Base-by-base conservation (phyloP, 257 asterid species). In the Anisodus tanguticus region DNA sequence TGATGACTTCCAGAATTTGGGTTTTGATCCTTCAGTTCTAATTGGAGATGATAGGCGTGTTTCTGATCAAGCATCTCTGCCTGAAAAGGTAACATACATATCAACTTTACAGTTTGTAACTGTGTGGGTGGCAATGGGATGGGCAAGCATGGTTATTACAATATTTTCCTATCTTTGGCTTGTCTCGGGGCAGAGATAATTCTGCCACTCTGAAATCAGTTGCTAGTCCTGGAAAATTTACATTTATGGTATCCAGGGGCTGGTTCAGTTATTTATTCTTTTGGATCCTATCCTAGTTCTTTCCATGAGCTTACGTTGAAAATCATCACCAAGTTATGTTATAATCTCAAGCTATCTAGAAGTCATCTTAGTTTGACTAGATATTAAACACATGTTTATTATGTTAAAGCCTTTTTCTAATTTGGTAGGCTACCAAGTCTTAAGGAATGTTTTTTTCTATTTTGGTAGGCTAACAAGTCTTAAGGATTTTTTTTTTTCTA, bases 101-200 rank as follows among this genome's bases (percentile, higher is more conserved):
- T 54, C 59, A 12, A 16, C 12, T 81, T 11, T 12, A 5, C 45
- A 69, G 4, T 31, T 8, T 54, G 59, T 11, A 10, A 54, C 16
- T 54, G 59, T 54, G 43, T 39, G 43, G 43, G 4, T 39, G 43
- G 43, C 1, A 39, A 39, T 39, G 43, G 43, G 43, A 39, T 54
- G 60, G 74, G 86, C 83, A 92, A 93, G 94, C 88, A 86, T 10
- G 88, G 86, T 67, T 84, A 85, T 82, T 84, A 89, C 87, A 92
- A 93, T 84, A 72, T 95, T 31, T 77, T 90, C 58, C 89, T 95
- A 22, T 92, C 98, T 93, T 95, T 83, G 94, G 95, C 17, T 83
- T 90, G 84, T 89, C 90, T 58, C 91, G 86, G 31, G 88, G 92
- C 12, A 89, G 83, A 6, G 89, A 90, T 81, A 91, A 93, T 66